phyloP scores from a whole-genome alignment of 805 yeast genomes.

The Isabelozyma gotoi region DNA sequence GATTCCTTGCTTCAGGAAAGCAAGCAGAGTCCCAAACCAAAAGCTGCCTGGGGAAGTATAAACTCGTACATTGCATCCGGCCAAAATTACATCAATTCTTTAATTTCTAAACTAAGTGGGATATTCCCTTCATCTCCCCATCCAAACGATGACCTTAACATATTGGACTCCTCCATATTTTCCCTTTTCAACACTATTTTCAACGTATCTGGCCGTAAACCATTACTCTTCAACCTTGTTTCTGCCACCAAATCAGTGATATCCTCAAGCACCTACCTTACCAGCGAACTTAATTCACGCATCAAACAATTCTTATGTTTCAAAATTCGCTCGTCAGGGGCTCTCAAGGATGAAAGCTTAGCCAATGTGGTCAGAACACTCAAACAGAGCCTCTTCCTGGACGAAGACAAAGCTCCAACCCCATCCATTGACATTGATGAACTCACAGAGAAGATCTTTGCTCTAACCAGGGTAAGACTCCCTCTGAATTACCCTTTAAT shows the following conservation, averaged over 20 bases:
- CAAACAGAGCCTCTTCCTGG: slow-evolving; percentile 3
- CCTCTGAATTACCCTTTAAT: slow-evolving; percentile 1
- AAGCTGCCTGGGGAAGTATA: not conserved
- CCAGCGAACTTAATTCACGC: slow-evolving; percentile 8
- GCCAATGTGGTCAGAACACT: slow-evolving; percentile 4
- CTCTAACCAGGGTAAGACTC: slow-evolving; percentile 3
- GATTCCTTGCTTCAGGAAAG: slow-evolving; percentile 1
- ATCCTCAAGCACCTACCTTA: slow-evolving; percentile 1
- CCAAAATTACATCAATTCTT: too few species aligned
- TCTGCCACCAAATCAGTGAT: slow-evolving; percentile 2
- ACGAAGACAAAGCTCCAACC: slow-evolving; percentile 1
- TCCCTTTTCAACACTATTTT: slow-evolving; percentile 9
- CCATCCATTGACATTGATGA: slow-evolving; percentile 7
- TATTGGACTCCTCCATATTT: slow-evolving; percentile 10
- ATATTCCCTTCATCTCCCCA: not conserved
- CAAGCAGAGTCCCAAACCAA: not conserved
- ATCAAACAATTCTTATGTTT: slow-evolving; percentile 7
- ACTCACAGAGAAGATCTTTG: slow-evolving; percentile 13
- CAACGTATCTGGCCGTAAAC: slow-evolving; percentile 10
- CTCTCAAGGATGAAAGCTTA: slow-evolving; percentile 9
- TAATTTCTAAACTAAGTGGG: not conserved
- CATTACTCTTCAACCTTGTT: slow-evolving; percentile 7
- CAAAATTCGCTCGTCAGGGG: slow-evolving; percentile 7
- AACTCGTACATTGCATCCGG: not conserved
- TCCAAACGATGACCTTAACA: not conserved